Percentiles rank a stretch among this genome's conserved stretches.
Conservation (phyloP, 768 basidiomycete species). For the Boletus reticulatus region DNA sequence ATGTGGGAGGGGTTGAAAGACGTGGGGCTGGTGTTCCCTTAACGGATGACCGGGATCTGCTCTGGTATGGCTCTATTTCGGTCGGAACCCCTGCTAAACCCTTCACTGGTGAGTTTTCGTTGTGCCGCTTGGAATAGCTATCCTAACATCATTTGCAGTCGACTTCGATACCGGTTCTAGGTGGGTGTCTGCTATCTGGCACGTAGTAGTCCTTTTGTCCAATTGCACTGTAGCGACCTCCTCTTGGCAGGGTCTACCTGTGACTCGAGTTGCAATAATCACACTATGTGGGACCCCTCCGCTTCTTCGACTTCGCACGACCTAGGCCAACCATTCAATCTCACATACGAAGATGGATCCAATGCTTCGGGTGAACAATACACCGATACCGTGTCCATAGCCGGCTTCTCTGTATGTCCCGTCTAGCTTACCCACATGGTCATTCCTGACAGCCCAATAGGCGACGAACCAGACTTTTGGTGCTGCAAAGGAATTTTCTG, state of each 20-base stretch:
- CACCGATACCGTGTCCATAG: slow-evolving; percentile 28
- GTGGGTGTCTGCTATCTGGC: background rate
- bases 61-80: slow-evolving; percentile 14
- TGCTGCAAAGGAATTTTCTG: slow-evolving; percentile 3
- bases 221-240: slow-evolving; percentile 12
- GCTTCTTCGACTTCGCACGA: slow-evolving; percentile 26
- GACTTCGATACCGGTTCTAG: slow-evolving; percentile 31
- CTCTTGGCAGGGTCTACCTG: slow-evolving; percentile 3
- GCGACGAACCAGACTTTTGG: slow-evolving; percentile 11
- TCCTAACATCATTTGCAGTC: background rate
- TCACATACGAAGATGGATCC: slow-evolving; percentile 38
- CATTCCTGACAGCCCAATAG: slow-evolving; percentile 2
- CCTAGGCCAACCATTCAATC: slow-evolving; percentile 23
- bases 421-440: background rate
- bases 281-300: slow-evolving; percentile 23
- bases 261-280: slow-evolving; percentile 26
- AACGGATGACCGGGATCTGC: background rate
- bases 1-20: background rate
- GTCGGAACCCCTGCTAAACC: slow-evolving; percentile 10
- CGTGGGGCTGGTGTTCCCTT: background rate
- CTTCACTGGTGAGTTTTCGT: slow-evolving; percentile 7
- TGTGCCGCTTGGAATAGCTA: too few species aligned
- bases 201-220: background rate
- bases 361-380: slow-evolving; percentile 35
- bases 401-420: slow-evolving; percentile 1